phyloP scores from a whole-genome alignment of 495 filamentous ascomycete genomes.

The Sabuloglossum arenarium region DNA sequence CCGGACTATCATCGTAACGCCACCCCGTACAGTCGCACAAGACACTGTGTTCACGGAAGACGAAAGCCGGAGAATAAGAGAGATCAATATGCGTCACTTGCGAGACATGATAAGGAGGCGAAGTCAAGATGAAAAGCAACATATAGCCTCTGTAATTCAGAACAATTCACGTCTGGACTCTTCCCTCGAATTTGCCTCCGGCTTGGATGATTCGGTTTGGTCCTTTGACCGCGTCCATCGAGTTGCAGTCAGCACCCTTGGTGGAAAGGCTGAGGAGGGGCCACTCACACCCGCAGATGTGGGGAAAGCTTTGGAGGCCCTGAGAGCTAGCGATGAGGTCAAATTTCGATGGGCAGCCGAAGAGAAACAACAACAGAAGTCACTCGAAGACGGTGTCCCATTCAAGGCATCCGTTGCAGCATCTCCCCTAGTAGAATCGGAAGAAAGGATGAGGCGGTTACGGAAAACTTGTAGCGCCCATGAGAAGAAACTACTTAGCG shows the following conservation, averaged over 20 bases:
- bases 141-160: constrained; percentile 3
- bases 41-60: constrained; percentile 23
- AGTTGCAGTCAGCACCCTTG: constrained; percentile 37
- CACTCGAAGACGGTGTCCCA: not conserved
- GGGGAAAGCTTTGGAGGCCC: constrained; percentile 18
- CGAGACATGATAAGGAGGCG: constrained; percentile 33
- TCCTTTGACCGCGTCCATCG: constrained; percentile 38
- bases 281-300: constrained; percentile 15
- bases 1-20: constrained; percentile 31
- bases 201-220: constrained; percentile 33
- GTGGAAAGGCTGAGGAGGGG: constrained; percentile 11
- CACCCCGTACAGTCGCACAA: constrained; percentile 3
- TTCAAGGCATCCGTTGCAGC: not conserved
- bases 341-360: constrained; percentile 22
- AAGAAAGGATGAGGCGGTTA: constrained; percentile 16
- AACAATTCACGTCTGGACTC: constrained; percentile 19
- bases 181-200: constrained; percentile 19
- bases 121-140: not conserved
- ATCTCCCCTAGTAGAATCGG: not conserved
- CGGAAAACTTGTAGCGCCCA: constrained; percentile 41
- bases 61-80: constrained; percentile 28
- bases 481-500: constrained; percentile 64
- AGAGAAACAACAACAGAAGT: constrained; percentile 12
- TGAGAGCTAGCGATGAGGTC: constrained; percentile 22
- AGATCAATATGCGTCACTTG: constrained; percentile 51